Evolutionary conservation across 352 stramenopile genomes (phyloP), one percentile per base, ranked within the genome.

Genomic region (Globisporangium paroecandrum): DNA sequence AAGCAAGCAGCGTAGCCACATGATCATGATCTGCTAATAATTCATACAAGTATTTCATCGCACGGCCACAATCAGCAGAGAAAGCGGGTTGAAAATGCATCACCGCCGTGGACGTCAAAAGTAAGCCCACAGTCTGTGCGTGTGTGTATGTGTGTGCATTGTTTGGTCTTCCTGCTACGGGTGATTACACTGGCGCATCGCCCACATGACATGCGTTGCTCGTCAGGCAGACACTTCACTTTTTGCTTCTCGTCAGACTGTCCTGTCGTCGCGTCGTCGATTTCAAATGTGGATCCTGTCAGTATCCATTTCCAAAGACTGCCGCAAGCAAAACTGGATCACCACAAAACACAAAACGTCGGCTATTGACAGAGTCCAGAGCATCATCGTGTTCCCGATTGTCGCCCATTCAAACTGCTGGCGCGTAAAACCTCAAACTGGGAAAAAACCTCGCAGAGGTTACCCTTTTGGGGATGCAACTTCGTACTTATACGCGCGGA

Each of bases 101-200:
- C 15, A 4, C 41, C 41, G 41, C 43, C 13, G 12, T 47, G 41
- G 41, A n/a, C 41, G 5, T 18, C 36, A 43, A 43, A 32, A 32
- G 29, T 32, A 41, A 41, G 34, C 34, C 0, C 10, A 13, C 34
- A 41, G 34, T 9, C 13, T 47, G 15, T 47, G 15, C 5, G 41
- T 15, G 13, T 15, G 9, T 18, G 10, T 43, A 13, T 47, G 51
- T 57, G 5, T 18, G 22, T 34, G 24, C 10, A 13, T 24, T 32
- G 49, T 32, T 2, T 24, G 25, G 22, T 56, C n/a, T 56, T 12
- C 8, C 49, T 29, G n/a, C 7, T 43, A 12, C 36, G 10, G 36
- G 9, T 59, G 54, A 59, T 59, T 59, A 8, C 54, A 34, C 54
- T 59, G 32, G 54, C n/a, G 27, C 54, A 27, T 57, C 43, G 43